Conservation (phyloP, 495 filamentous ascomycete species). For the Cudoniella acicularis region DNA sequence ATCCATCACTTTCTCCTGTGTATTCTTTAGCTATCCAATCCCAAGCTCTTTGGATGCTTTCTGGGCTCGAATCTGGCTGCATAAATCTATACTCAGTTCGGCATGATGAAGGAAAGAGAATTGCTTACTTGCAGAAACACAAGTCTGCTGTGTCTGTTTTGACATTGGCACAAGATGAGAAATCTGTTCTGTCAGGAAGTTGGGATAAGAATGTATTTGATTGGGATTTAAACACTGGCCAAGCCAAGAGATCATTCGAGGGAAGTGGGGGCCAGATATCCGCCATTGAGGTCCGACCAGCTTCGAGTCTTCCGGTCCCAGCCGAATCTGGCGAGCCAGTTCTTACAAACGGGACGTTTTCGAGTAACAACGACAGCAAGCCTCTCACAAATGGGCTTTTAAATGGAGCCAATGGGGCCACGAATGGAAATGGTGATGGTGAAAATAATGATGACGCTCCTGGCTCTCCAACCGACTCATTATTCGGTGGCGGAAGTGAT, state of each 20-base stretch:
- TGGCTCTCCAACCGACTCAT: constrained; percentile 71
- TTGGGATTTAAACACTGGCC: constrained; percentile 92
- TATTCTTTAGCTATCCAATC: constrained; percentile 91
- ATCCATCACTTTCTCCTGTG: constrained; percentile 69
- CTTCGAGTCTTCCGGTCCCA: constrained; percentile 69
- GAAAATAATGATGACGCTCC: constrained; percentile 37
- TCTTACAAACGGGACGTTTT: constrained; percentile 62
- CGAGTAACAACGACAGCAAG: constrained; percentile 53
- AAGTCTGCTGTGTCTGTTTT: constrained; percentile 90
- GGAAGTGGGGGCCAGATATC: constrained; percentile 82
- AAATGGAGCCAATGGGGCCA: constrained; percentile 32
- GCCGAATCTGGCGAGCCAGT: constrained; percentile 59
- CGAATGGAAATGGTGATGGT: constrained; percentile 25
- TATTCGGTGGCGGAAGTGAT: constrained; percentile 64
- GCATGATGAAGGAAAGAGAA: constrained; percentile 89
- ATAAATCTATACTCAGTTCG: constrained; percentile 95
- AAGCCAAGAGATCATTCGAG: constrained; percentile 67
- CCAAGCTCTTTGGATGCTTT: constrained; percentile 85
- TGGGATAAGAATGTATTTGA: constrained; percentile 95
- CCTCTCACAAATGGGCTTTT: constrained; percentile 46
- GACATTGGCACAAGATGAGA: constrained; percentile 77
- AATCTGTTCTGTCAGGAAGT: constrained; percentile 83
- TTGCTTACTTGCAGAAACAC: constrained; percentile 76
- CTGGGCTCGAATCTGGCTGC: constrained; percentile 81
- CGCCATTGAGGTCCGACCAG: constrained; percentile 79